Evolutionary conservation across 148 eudicot genomes (phyloP).

Genomic region (Camellia japonica): DNA sequence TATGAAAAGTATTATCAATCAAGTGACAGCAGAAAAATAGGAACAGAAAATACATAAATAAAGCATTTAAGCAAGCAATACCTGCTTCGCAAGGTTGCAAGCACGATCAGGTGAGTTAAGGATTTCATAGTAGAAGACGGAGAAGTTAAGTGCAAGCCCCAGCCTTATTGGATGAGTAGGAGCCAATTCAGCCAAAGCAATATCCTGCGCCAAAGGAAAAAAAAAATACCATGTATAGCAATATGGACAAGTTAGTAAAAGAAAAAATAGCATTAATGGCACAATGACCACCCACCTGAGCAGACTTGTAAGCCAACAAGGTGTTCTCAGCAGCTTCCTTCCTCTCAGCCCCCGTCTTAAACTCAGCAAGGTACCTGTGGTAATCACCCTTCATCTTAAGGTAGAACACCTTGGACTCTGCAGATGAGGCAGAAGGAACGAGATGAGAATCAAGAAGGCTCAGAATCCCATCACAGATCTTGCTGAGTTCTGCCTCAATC

Average conservation of each 20-base stretch:
- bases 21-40: neutral
- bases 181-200: conserved; percentile 71
- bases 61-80: conserved; percentile 17
- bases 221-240: neutral
- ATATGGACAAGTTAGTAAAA: neutral
- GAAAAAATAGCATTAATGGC: neutral
- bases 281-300: conserved; percentile 52
- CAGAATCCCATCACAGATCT: conserved; percentile 78
- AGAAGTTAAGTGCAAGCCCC: conserved; percentile 87
- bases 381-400: conserved; percentile 92
- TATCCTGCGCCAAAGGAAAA: conserved; percentile 44
- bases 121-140: conserved; percentile 82
- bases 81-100: conserved; percentile 83
- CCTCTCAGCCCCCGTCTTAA: conserved; percentile 71
- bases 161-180: conserved; percentile 89
- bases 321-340: conserved; percentile 88
- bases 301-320: conserved; percentile 77
- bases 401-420: conserved; percentile 84
- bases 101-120: conserved; percentile 84
- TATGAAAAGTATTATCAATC: too few species aligned
- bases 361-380: conserved; percentile 80
- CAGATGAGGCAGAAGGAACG: conserved; percentile 56
- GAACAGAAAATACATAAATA: neutral
- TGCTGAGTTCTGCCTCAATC: conserved; percentile 72
- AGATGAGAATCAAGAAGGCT: conserved; percentile 63